phyloP scores from a whole-genome alignment of 192 early-diverging fungal species.

The Entrophospora sp. region DNA sequence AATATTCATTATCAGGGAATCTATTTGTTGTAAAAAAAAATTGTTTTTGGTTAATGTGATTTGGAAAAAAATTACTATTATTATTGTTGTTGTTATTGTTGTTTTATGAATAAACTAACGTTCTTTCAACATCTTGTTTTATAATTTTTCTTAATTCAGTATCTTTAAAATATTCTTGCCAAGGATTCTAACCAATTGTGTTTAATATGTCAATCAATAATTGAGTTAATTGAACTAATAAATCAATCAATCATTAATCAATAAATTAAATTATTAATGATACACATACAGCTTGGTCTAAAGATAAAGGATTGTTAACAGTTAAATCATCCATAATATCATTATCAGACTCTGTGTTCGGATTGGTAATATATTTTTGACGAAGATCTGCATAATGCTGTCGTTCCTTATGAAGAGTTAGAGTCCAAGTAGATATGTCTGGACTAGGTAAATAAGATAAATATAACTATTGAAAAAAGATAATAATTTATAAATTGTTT shows the following conservation, averaged over 20 bases:
- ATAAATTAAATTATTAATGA: not conserved
- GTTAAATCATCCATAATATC: constrained; percentile 49
- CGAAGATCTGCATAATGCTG: constrained; percentile 59
- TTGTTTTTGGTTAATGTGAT: too few species aligned
- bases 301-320: constrained; percentile 78
- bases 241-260: not conserved
- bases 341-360: constrained; percentile 36
- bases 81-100: too few species aligned
- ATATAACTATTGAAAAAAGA: constrained; percentile 33
- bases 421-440: constrained; percentile 48
- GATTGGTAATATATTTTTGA: constrained; percentile 57
- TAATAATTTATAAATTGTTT: not conserved
- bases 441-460: constrained; percentile 40
- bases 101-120: constrained; percentile 39
- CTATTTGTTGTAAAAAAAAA: too few species aligned
- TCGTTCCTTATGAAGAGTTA: constrained; percentile 53
- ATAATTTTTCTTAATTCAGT: constrained; percentile 77
- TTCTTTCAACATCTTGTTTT: constrained; percentile 83
- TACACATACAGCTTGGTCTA: constrained; percentile 52
- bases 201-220: too few species aligned
- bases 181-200: constrained; percentile 70
- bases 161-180: constrained; percentile 89
- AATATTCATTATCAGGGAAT: constrained; percentile 84
- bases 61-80: too few species aligned
- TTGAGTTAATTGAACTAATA: too few species aligned